Percentiles rank a stretch among this genome's conserved stretches.
phyloP scores from a whole-genome alignment of 371 early-diverging fungal genomes.

The Haplosporangium sp. region DNA sequence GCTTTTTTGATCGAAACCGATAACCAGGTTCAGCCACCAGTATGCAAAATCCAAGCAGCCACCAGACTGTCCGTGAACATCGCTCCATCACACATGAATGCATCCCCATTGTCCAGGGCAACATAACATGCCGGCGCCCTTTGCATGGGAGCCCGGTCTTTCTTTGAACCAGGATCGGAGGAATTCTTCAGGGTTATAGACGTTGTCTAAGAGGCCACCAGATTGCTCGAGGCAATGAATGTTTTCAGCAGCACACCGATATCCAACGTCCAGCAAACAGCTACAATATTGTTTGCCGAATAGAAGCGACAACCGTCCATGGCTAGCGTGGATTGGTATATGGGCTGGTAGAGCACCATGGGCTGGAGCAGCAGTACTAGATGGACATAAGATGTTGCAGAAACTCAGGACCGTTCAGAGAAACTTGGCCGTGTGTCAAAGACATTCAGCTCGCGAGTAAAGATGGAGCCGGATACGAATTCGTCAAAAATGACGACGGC shows the following conservation, averaged over 20 bases:
- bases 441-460: constrained; percentile 4
- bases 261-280: neutral
- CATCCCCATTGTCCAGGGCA: constrained; percentile 6
- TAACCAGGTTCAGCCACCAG: neutral
- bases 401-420: neutral
- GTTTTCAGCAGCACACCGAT: neutral
- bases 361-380: too few species aligned
- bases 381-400: neutral
- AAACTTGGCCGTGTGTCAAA: neutral
- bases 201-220: neutral
- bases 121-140: constrained; percentile 8
- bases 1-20: neutral
- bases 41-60: constrained; percentile 20
- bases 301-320: constrained; percentile 11
- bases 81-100: constrained; percentile 14
- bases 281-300: neutral
- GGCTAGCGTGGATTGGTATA: neutral
- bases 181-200: neutral
- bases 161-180: too few species aligned
- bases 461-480: neutral
- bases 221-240: neutral
- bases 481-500: constrained; percentile 10
- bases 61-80: neutral
- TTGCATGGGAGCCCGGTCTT: neutral
- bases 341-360: constrained; percentile 6